These are phyloP conservation scores for Pachyrhizus erosus DNA, from an alignment of 306 rosid genomes.

Conservation along the genomic window DNA sequence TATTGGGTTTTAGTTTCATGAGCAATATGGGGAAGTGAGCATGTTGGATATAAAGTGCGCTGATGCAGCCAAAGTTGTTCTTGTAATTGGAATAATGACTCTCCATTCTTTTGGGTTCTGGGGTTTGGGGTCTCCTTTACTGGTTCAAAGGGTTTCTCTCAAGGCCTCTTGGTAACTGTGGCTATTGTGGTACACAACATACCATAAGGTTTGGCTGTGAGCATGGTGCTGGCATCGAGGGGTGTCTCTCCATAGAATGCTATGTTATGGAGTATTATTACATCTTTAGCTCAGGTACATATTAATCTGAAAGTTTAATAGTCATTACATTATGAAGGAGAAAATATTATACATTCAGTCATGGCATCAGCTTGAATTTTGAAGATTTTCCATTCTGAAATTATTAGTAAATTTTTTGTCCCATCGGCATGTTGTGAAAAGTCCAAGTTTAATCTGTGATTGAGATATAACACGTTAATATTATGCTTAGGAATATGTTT, in stretches of 20 bases:
- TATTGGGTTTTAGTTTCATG: constrained; percentile 79
- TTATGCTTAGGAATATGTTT: not conserved
- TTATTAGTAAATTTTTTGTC: not conserved
- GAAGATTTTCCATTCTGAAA: not conserved
- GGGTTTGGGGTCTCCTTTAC: constrained; percentile 99
- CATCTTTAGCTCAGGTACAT: constrained; percentile 96
- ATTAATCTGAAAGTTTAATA: constrained; percentile 18
- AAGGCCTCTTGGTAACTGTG: constrained; percentile 92
- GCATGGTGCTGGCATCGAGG: constrained; percentile 96
- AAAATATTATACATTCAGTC: not conserved
- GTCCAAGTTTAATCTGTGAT: not conserved
- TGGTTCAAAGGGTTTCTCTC: constrained; percentile 93
- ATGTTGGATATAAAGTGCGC: constrained; percentile 98
- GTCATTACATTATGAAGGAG: not conserved
- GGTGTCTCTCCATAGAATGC: constrained; percentile 99
- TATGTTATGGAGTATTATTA: constrained; percentile 95
- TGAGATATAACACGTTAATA: constrained; percentile 8
- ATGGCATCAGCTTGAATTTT: not conserved
- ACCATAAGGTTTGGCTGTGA: constrained; percentile 98
- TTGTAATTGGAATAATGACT: constrained; percentile 96
- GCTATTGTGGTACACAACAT: constrained; percentile 97
- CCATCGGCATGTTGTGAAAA: not conserved
- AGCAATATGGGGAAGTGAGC: constrained; percentile 94
- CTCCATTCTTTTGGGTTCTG: constrained; percentile 97
- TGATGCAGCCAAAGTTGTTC: constrained; percentile 92